phyloP scores from a whole-genome alignment of 2,329 filamentous ascomycete genomes.

The Colletotrichum salicis region DNA sequence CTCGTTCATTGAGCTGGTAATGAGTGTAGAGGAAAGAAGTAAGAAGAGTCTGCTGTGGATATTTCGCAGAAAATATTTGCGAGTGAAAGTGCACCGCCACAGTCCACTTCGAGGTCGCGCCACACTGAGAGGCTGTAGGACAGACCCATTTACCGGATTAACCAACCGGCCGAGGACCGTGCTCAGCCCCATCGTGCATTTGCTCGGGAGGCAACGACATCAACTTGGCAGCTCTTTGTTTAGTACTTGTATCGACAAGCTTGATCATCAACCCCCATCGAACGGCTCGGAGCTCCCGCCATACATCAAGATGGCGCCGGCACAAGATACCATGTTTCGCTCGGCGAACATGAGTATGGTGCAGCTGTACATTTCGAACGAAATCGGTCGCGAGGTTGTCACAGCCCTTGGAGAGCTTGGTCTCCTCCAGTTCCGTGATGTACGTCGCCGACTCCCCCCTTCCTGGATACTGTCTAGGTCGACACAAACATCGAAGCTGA shows the following conservation, averaged over 20 bases:
- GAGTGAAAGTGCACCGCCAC: conserved; percentile 20
- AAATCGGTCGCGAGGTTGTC: conserved; percentile 97
- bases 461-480: conserved; percentile 16
- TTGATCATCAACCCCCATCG: conserved; percentile 26
- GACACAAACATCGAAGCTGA: conserved; percentile 36
- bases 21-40: not conserved
- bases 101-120: conserved; percentile 4
- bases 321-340: conserved; percentile 96
- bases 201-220: conserved; percentile 36
- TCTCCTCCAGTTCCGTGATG: conserved; percentile 96
- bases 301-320: conserved; percentile 66
- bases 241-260: conserved; percentile 34
- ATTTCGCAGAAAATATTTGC: conserved; percentile 28
- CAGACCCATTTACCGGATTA: not conserved
- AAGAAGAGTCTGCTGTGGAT: not conserved
- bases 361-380: conserved; percentile 98
- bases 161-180: not conserved
- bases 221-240: conserved; percentile 36
- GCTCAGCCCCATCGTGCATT: conserved; percentile 19
- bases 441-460: conserved; percentile 59
- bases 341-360: conserved; percentile 99
- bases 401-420: conserved; percentile 96
- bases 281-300: conserved; percentile 37
- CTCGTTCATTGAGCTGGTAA: not conserved
- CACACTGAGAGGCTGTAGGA: not conserved